Base-by-base conservation (phyloP, 768 basidiomycete genomes). In the Heimioporus sp. region DNA sequence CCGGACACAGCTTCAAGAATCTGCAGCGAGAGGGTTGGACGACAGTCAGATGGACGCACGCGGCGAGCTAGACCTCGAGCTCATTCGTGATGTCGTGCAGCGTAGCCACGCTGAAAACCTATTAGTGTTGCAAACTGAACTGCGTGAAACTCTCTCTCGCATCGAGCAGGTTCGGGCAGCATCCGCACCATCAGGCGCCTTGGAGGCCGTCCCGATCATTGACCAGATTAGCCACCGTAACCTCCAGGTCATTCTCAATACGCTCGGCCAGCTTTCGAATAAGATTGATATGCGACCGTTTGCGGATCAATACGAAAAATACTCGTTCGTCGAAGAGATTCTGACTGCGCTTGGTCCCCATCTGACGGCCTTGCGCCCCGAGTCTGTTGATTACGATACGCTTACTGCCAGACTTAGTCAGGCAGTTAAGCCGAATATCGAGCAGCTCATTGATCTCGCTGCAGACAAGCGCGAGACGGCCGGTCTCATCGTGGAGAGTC, bases 381-480 rank as follows among this genome's bases (percentile, higher is more conserved):
- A 89, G 48, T 74, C 82, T 12, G 75, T 93, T 43, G 90, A 93
- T 63, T 90, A 92, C 60, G 87, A 91, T 34, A 75, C 78, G 57
- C 72, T 93, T 52, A 93, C 91, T 2, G 75, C 73, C 41, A 82
- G 82, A 59, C 80, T 93, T 15, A 79, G 86, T 20, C 87, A 93
- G 66, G 87, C 91, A 0, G 91, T 93, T 62, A 92, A 92, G 60
- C 91, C 91, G 8, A 87, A 92, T 57, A 91, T 93, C 21, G 82
- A 89, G 2, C 90, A 93, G 58, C 82, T 93, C 53, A 93, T 93
- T 55, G 91, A 93, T 64, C 79, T 93, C 44, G 86, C 91, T 24
- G 90, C 88, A 0, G 91, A 93, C 65, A 93, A 93, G 66, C 80
- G 88, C 34, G 91, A 93, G 69, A 93, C 91, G 4, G 91, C 91